Conservation (phyloP, 1,284 basidiomycete genomes). For the Jaminaea rosea region DNA sequence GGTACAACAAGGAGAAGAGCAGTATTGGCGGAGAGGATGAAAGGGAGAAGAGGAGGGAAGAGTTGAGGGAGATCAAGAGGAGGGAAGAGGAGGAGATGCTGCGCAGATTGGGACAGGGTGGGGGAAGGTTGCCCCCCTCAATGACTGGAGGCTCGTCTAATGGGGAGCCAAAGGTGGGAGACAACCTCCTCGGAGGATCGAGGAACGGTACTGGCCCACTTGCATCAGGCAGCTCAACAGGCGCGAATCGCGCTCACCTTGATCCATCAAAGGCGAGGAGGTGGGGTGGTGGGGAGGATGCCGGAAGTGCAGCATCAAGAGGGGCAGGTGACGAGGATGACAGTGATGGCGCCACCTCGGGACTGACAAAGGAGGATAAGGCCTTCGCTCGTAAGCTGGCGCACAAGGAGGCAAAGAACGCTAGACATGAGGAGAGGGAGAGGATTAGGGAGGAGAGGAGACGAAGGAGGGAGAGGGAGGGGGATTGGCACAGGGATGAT, state of each 20-base stretch:
- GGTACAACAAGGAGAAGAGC: constrained; percentile 41
- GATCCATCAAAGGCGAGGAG: constrained; percentile 10
- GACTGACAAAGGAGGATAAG: constrained; percentile 23
- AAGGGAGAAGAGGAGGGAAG: constrained; percentile 23
- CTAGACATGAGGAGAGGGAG: constrained; percentile 7
- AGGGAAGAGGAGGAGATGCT: constrained; percentile 35
- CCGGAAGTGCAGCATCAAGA: neutral
- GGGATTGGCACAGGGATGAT: neutral
- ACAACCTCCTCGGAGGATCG: constrained; percentile 15
- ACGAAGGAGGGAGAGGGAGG: constrained; percentile 1
- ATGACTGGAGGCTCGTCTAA: neutral
- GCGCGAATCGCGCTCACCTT: constrained; percentile 19
- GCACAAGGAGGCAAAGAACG: constrained; percentile 14
- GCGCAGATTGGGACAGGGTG: constrained; percentile 11
- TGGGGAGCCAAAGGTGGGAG: constrained; percentile 8
- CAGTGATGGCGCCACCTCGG: neutral
- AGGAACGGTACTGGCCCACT: neutral
- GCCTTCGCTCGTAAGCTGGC: constrained; percentile 22
- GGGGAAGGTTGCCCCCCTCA: constrained; percentile 3
- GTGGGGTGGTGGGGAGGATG: constrained; percentile 1
- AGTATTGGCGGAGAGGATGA: constrained; percentile 1
- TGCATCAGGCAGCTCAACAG: constrained; percentile 11
- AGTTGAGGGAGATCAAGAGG: constrained; percentile 33
- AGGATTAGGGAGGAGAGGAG: constrained; percentile 10
- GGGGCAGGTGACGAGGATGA: constrained; percentile 1